phyloP scores from a whole-genome alignment of 345 rosid species.

The Eutrema heterophyllum region DNA sequence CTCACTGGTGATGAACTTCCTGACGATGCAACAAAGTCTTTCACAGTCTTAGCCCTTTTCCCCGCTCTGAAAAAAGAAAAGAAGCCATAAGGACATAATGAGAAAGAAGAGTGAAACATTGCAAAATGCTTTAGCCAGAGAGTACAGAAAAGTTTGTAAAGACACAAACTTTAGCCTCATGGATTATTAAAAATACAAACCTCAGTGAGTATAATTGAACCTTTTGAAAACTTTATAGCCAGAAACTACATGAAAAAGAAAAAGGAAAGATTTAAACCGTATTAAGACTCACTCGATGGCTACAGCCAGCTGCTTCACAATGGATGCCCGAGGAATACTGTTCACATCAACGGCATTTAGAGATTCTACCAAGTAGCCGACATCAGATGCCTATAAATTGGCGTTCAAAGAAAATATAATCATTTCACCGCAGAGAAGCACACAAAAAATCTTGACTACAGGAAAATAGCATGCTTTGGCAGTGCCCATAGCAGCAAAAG shows the following conservation, averaged over 20 bases:
- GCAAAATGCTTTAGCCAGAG: slow-evolving; percentile 11
- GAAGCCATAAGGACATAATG: background rate
- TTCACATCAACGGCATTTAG: slow-evolving; percentile 49
- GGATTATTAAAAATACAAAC: background rate
- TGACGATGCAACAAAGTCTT: slow-evolving; percentile 67
- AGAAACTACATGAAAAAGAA: background rate
- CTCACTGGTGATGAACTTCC: slow-evolving; percentile 75
- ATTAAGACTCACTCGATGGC: slow-evolving; percentile 71
- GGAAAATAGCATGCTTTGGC: background rate
- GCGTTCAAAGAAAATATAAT: background rate
- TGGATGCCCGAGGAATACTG: slow-evolving; percentile 62
- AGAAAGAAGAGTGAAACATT: background rate
- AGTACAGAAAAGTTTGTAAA: background rate
- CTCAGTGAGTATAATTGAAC: background rate
- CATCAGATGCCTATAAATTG: slow-evolving; percentile 50
- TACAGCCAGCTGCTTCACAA: slow-evolving; percentile 73
- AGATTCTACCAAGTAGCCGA: slow-evolving; percentile 46
- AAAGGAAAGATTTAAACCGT: background rate
- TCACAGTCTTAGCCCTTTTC: slow-evolving; percentile 62
- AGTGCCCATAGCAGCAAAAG: background rate
- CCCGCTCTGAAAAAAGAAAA: slow-evolving; percentile 50
- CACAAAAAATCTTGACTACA: background rate
- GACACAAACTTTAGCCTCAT: background rate
- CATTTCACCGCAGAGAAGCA: background rate
- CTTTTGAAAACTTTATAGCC: background rate